Evolutionary conservation across 176 grass and related monocot genomes (phyloP).

Genomic region (Saccharum officinarum): DNA sequence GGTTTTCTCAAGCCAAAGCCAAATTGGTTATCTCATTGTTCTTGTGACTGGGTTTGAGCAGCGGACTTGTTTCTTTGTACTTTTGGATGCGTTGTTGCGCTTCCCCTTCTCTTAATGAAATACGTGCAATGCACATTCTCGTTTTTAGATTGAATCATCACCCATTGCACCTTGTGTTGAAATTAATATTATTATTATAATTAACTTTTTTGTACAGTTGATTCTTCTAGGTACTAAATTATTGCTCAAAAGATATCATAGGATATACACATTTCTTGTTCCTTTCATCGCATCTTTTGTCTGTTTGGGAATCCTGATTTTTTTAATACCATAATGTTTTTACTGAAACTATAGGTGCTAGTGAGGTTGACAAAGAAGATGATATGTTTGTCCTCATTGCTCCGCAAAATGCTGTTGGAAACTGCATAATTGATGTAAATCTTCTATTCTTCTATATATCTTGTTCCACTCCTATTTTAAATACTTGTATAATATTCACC

Average conservation of each 20-base stretch:
- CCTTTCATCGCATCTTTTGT: background rate
- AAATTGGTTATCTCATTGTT: too few species aligned
- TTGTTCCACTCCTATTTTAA: background rate
- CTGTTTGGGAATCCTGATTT: background rate
- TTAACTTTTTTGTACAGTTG: background rate
- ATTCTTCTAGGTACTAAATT: constrained; percentile 4
- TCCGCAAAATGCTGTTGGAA: constrained; percentile 99
- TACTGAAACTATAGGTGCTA: constrained; percentile 52
- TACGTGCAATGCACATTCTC: too few species aligned
- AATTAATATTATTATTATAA: too few species aligned
- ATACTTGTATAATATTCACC: constrained; percentile 23
- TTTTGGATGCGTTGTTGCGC: too few species aligned
- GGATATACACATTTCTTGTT: background rate
- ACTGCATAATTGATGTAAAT: constrained; percentile 98
- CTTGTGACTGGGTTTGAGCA: too few species aligned
- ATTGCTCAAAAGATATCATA: background rate
- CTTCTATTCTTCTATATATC: background rate
- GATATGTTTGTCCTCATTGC: constrained; percentile 95
- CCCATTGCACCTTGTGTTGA: too few species aligned
- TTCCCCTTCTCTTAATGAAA: too few species aligned
- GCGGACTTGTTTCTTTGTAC: too few species aligned
- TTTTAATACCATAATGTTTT: background rate
- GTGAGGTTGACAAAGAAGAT: constrained; percentile 88
- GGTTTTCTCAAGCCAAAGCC: too few species aligned
- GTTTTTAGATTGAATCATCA: too few species aligned